Base-by-base conservation (phyloP, 1,284 basidiomycete genomes). In the Malassezia dermatis region DNA sequence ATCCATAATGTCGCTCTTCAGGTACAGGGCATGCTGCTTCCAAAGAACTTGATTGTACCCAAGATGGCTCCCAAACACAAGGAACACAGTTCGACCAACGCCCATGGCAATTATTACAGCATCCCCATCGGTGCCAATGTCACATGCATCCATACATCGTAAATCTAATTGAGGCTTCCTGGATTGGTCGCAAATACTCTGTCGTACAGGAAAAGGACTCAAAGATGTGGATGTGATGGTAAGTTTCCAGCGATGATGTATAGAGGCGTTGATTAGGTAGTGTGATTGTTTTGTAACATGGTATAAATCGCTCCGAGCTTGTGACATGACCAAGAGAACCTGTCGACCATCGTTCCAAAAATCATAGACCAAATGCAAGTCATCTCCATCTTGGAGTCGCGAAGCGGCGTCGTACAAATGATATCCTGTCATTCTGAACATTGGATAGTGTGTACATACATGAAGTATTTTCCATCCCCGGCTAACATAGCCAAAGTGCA, bases 81-180 rank as follows among this genome's bases (percentile, higher is more conserved):
- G 32, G n/a, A 31, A 19, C 17, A 51, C 32, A 19, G 8, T n/a
- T 34, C 40, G 34, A 17, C 48, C 53, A 12, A 48, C 32, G n/a
- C 53, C 47, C 37, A 30, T 12, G 8, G 24, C 19, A 19, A 31
- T 21, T 8, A 48, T n/a, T 27, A 39, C 32, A 30, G n/a, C 12
- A 13, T 30, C 21, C 37, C n/a, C 48, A 11, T 4, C 15, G 15
- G 41, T 10, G 24, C 27, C 41, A 11, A 48, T 21, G 10, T 48
- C 46, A 24, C 23, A n/a, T 1, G 34, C 46, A 26, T 39, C 34
- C 19, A 56, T 32, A 19, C 54, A 56, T 15, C 54, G 32, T 17
- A 56, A 17, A 37, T 56, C 54, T 13, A 13, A 32, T 23, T 32
- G 35, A 4, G 48, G 23, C 12, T 27, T 44, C 19, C 37, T 46